phyloP scores from a whole-genome alignment of 257 asterid genomes.

The Hygrophila difformis region DNA sequence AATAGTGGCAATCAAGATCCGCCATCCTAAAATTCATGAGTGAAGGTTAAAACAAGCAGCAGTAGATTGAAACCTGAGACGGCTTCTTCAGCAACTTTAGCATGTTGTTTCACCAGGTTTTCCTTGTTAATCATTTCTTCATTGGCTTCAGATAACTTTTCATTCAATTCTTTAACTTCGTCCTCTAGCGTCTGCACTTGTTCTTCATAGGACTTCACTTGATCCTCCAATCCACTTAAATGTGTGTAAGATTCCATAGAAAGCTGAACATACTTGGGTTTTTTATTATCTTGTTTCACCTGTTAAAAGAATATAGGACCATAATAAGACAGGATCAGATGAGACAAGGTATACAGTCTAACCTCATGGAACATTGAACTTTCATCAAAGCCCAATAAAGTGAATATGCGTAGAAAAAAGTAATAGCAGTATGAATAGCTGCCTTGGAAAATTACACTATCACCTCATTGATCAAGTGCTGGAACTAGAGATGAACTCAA shows the following conservation, averaged over 20 bases:
- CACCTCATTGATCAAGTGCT: too few species aligned
- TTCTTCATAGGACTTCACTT: slow-evolving; percentile 50
- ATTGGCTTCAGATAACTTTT: slow-evolving; percentile 65
- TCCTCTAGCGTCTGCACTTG: slow-evolving; percentile 64
- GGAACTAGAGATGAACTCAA: too few species aligned
- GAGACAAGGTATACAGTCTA: background rate
- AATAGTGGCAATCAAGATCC: slow-evolving; percentile 4
- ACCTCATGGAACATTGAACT: too few species aligned
- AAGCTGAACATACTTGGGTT: slow-evolving; percentile 75
- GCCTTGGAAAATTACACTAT: too few species aligned
- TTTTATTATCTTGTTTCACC: slow-evolving; percentile 56
- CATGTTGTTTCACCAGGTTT: slow-evolving; percentile 82
- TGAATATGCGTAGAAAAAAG: too few species aligned
- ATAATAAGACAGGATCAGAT: background rate
- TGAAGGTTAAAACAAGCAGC: background rate
- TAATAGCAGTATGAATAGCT: too few species aligned
- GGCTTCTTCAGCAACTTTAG: slow-evolving; percentile 98
- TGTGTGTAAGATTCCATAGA: slow-evolving; percentile 73
- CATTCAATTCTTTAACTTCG: slow-evolving; percentile 69
- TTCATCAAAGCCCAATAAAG: too few species aligned
- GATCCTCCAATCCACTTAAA: slow-evolving; percentile 88
- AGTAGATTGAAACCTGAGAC: slow-evolving; percentile 60
- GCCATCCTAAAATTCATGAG: background rate
- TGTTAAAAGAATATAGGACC: slow-evolving; percentile 17
- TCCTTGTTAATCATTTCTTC: slow-evolving; percentile 70